Conservation (phyloP, 2,329 filamentous ascomycete genomes). For the Pseudogymnoascus sp. region DNA sequence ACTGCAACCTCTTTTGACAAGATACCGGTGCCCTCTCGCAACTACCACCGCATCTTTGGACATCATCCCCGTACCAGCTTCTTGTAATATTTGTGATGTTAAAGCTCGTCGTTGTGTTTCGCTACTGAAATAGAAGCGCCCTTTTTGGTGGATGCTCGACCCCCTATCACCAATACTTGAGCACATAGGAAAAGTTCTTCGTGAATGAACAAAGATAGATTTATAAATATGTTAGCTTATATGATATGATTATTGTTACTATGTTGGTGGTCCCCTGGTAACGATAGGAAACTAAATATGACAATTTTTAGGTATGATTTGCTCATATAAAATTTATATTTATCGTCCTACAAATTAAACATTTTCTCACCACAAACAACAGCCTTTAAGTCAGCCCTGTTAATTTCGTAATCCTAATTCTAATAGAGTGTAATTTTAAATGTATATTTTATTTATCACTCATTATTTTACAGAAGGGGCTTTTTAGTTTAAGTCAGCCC, state of each 20-base stretch:
- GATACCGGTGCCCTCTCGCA: not conserved
- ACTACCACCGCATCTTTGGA: not conserved
- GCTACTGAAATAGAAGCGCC: not conserved
- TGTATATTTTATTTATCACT: not conserved
- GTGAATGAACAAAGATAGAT: not conserved
- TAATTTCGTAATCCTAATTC: not conserved
- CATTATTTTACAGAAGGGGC: not conserved
- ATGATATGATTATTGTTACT: not conserved
- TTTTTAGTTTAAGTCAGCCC: not conserved
- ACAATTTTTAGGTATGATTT: not conserved
- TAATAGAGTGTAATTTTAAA: not conserved
- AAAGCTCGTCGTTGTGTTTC: not conserved
- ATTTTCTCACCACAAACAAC: not conserved
- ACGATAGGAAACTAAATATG: too few relatives aligned
- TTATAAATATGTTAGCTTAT: not conserved
- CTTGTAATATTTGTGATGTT: not conserved
- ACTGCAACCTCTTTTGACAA: not conserved
- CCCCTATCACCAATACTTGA: not conserved
- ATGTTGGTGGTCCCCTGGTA: not conserved
- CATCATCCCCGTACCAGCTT: not conserved
- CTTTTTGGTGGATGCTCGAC: not conserved
- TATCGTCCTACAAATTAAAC: not conserved
- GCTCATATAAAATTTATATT: not conserved
- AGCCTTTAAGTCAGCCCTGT: not conserved
- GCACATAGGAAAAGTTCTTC: not conserved